These are phyloP conservation scores for Paraphaeosphaeria sporulosa DNA, from an alignment of 2,329 filamentous ascomycete species.

Conservation along the genomic window DNA sequence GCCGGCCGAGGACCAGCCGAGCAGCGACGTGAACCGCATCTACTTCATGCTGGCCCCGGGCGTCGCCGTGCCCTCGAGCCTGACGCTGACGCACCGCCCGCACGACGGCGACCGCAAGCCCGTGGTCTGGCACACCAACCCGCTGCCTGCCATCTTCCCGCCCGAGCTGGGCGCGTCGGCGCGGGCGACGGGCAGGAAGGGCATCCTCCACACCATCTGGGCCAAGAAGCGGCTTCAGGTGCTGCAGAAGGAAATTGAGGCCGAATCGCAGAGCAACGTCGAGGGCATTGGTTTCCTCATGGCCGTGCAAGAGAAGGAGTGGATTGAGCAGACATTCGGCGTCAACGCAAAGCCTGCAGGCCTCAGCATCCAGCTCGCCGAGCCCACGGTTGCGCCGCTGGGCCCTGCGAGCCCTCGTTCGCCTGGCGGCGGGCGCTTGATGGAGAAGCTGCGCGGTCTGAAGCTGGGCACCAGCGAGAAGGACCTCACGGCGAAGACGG, in stretches of 20 bases:
- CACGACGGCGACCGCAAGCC: constrained; percentile 52
- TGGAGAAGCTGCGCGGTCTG: constrained; percentile 81
- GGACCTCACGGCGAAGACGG: constrained; percentile 63
- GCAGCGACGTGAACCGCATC: constrained; percentile 66
- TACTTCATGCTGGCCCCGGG: constrained; percentile 84
- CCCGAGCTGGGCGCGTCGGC: constrained; percentile 74
- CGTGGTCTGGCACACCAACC: constrained; percentile 71
- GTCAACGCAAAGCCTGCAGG: constrained; percentile 56
- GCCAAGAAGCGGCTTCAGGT: constrained; percentile 81
- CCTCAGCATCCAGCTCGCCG: constrained; percentile 47
- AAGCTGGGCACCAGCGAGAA: constrained; percentile 77
- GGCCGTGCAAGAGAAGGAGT: constrained; percentile 81
- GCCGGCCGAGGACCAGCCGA: constrained; percentile 65
- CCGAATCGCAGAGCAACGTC: constrained; percentile 74
- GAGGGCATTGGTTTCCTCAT: constrained; percentile 87
- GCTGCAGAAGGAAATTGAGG: constrained; percentile 77
- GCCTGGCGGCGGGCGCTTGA: constrained; percentile 72
- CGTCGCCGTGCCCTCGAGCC: constrained; percentile 72
- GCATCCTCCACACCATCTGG: constrained; percentile 90
- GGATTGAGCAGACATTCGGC: constrained; percentile 85
- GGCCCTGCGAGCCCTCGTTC: constrained; percentile 69
- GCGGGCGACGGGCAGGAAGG: constrained; percentile 73
- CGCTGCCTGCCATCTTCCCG: constrained; percentile 86
- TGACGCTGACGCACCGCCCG: constrained; percentile 68
- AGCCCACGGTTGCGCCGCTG: constrained; percentile 51